These are phyloP conservation scores for Ilex aquifolium DNA, from an alignment of 257 asterid genomes.

Conservation along the genomic window DNA sequence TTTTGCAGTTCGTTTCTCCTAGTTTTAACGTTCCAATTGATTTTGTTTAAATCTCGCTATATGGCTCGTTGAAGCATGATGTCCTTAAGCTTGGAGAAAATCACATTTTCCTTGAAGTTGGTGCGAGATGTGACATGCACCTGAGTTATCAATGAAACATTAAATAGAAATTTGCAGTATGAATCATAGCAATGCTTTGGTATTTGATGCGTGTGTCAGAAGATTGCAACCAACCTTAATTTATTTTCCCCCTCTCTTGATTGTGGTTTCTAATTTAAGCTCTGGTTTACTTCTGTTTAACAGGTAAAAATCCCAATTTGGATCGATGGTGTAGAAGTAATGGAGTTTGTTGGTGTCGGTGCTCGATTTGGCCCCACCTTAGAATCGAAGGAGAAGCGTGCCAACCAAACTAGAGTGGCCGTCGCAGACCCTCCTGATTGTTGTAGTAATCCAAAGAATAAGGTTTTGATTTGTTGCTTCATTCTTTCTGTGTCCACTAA, in stretches of 20 bases:
- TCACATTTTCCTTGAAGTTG: no score
- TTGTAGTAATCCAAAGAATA: conserved; percentile 66
- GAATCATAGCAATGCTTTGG: not conserved
- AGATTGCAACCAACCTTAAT: not conserved
- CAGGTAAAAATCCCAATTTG: conserved; percentile 92
- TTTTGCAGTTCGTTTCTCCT: no score
- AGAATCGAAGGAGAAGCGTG: conserved; percentile 96
- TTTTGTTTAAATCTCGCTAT: no score
- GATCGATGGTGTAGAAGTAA: conserved; percentile 67
- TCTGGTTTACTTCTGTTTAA: conserved; percentile 12
- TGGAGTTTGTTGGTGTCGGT: conserved; percentile 91
- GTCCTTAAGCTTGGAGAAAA: no score
- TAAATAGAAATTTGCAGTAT: not conserved
- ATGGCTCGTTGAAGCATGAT: no score
- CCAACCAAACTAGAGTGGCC: conserved; percentile 66
- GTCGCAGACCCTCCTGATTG: conserved; percentile 94
- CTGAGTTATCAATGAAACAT: not conserved
- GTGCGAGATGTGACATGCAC: not conserved
- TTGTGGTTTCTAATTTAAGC: conserved; percentile 10
- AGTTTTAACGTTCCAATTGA: no score
- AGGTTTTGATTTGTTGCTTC: conserved; percentile 38
- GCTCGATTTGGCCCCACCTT: conserved; percentile 91
- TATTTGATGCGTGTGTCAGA: no score
- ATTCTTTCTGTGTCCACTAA: not conserved
- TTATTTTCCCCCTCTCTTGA: not conserved